Evolutionary conservation across 495 filamentous ascomycete species (phyloP).

Genomic region (Bryoglossum gracile): DNA sequence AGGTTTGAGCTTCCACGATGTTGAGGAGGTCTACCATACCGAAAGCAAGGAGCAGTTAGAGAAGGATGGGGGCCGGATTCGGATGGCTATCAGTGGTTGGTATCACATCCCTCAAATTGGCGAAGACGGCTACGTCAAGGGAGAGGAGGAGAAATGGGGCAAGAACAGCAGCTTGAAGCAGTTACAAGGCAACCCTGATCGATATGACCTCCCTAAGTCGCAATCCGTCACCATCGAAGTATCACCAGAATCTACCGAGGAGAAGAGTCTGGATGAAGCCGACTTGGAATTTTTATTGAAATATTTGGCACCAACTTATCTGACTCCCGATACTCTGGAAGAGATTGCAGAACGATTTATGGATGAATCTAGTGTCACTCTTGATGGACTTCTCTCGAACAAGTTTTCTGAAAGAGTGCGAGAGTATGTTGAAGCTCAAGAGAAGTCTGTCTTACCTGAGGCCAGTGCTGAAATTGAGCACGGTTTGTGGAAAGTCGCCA

Average conservation of each 20-base stretch:
- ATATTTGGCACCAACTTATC: conserved; percentile 80
- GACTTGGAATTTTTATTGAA: conserved; percentile 84
- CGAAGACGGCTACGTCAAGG: conserved; percentile 86
- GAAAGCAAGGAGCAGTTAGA: conserved; percentile 42
- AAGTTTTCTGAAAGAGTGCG: conserved; percentile 66
- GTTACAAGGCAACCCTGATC: conserved; percentile 81
- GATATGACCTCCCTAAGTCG: conserved; percentile 72
- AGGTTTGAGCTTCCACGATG: conserved; percentile 95
- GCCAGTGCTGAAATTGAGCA: conserved; percentile 52
- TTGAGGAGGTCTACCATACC: conserved; percentile 89
- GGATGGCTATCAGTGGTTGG: conserved; percentile 99
- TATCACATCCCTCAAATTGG: conserved; percentile 96
- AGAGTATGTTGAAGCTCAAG: conserved; percentile 58
- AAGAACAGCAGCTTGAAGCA: conserved; percentile 85
- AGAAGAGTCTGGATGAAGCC: conserved; percentile 55
- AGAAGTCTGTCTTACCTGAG: conserved; percentile 39
- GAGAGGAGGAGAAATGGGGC: conserved; percentile 79
- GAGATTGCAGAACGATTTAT: conserved; percentile 69
- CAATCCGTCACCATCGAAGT: conserved; percentile 43
- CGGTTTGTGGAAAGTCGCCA: conserved; percentile 63
- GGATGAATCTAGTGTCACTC: conserved; percentile 72
- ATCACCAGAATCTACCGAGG: conserved; percentile 34
- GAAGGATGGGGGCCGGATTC: conserved; percentile 61
- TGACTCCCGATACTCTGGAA: conserved; percentile 90
- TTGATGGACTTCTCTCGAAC: conserved; percentile 67